phyloP scores from a whole-genome alignment of 2,329 filamentous ascomycete species.

The Xylariaceae sp. region DNA sequence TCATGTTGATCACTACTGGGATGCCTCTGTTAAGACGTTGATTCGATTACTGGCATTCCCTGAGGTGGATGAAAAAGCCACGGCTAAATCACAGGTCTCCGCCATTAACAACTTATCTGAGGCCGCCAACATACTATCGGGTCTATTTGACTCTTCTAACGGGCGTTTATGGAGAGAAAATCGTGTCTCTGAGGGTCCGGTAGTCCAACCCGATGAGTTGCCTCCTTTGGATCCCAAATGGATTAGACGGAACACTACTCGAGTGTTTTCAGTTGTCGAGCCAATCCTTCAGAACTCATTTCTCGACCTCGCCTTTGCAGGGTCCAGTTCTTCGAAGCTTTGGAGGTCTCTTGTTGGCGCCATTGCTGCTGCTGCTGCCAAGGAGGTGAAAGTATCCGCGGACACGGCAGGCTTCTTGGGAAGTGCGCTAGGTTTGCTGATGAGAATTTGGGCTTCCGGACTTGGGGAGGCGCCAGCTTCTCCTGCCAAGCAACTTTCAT shows the following conservation, averaged over 20 bases:
- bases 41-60: constrained; percentile 51
- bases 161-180: constrained; percentile 67
- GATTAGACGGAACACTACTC: constrained; percentile 66
- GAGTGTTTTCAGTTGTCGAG: constrained; percentile 58
- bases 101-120: constrained; percentile 48
- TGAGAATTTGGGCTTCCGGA: constrained; percentile 61
- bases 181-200: constrained; percentile 56
- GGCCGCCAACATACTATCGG: constrained; percentile 65
- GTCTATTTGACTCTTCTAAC: constrained; percentile 58
- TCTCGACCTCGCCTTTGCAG: constrained; percentile 54
- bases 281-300: constrained; percentile 59
- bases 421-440: constrained; percentile 62
- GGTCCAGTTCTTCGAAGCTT: constrained; percentile 48
- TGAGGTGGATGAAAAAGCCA: constrained; percentile 25
- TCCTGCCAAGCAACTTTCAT: constrained; percentile 43
- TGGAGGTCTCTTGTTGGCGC: constrained; percentile 59
- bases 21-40: constrained; percentile 62
- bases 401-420: constrained; percentile 79
- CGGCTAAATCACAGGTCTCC: constrained; percentile 34
- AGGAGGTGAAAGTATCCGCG: constrained; percentile 83
- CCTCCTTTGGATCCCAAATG: constrained; percentile 80
- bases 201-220: constrained; percentile 67
- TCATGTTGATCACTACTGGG: constrained; percentile 76
- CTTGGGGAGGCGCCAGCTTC: constrained; percentile 51
- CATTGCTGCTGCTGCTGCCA: constrained; percentile 63